Base-by-base conservation (phyloP, 1,284 basidiomycete genomes). In the Volvariella surrecta region DNA sequence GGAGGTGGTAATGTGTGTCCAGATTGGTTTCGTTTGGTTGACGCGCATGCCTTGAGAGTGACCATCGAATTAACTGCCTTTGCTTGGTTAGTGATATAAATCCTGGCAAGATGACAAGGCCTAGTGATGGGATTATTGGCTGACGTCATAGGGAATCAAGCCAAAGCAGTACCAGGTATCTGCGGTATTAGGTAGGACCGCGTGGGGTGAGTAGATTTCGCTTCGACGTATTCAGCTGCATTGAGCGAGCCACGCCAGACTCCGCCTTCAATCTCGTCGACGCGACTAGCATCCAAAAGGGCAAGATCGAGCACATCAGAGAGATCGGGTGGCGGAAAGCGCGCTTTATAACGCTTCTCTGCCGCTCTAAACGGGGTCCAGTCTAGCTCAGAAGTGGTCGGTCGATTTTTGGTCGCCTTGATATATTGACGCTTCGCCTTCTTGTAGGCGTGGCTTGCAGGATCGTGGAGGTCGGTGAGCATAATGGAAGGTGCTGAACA, bases 1-100 rank as follows among this genome's bases (percentile, higher is more conserved):
- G 92, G 3, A 93, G 66, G 35, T 67, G 44, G 54, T 93, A 94
- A 61, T 95, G 92, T 0, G 79, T 76, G 45, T 91, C 85, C 18
- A 95, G 78, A 50, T 90, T 93, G 1, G 89, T 90, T 42, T 87
- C 81, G 58, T 94, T 95, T 0, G 90, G 89, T 18, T 71, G 60
- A 3, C 71, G 68, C 0, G 90, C 85, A 52, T 93, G 89, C 22
- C 82, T 73, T 17, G 68, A 58, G 4, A 96, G 73, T 22, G 87
- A 75, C 73, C 85, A 82, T 44, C 62, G 63, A 13, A 88, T 69
- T 2, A 95, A 72, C 1, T 68, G 56, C 18, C 76, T 70, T 57
- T 96, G 92, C 20, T 76, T 67, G 10, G 64, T 52, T 0, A 64
- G 61, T 3, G 75, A 64, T 11, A 94, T 54, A 55, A 83, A 91